Conservation (phyloP, 2,329 filamentous ascomycete species). For the Penicillium crustosum region DNA sequence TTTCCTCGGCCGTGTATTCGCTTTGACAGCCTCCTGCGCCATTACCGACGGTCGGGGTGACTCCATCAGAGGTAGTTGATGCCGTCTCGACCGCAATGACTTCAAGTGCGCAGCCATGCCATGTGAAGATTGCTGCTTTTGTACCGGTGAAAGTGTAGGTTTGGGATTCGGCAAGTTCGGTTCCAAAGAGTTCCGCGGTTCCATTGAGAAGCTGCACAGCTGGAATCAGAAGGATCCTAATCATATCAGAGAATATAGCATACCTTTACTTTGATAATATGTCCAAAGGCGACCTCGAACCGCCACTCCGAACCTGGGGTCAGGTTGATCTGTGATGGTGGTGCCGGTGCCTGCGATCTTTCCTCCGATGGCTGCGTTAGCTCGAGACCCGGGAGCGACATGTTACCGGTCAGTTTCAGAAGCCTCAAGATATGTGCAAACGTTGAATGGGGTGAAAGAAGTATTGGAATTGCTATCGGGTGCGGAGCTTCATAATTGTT, state of each 20-base stretch:
- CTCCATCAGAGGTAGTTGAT: slow-evolving; percentile 33
- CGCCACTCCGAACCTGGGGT: slow-evolving; percentile 72
- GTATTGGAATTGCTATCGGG: not conserved
- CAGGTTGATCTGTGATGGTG: slow-evolving; percentile 54
- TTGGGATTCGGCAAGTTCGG: slow-evolving; percentile 80
- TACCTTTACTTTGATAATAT: slow-evolving; percentile 56
- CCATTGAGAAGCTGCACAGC: slow-evolving; percentile 65
- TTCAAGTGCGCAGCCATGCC: slow-evolving; percentile 85
- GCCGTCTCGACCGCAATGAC: slow-evolving; percentile 62
- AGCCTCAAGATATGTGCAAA: not conserved
- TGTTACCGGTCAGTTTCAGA: slow-evolving; percentile 39
- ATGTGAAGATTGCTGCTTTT: slow-evolving; percentile 88
- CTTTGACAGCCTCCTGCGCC: slow-evolving; percentile 62
- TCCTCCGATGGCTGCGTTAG: slow-evolving; percentile 63
- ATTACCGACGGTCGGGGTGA: slow-evolving; percentile 31
- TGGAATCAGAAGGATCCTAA: slow-evolving; percentile 6
- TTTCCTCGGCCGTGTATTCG: slow-evolving; percentile 74
- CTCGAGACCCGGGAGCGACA: slow-evolving; percentile 74
- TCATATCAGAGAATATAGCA: slow-evolving; percentile 4
- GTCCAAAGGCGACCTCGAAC: slow-evolving; percentile 66
- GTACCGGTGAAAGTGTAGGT: slow-evolving; percentile 77
- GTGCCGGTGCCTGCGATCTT: slow-evolving; percentile 37
- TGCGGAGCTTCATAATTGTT: slow-evolving; percentile 5
- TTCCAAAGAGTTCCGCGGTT: slow-evolving; percentile 90
- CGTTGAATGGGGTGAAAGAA: not conserved